Base-by-base conservation (phyloP, 352 stramenopile genomes). In the Lagenidium giganteum region DNA sequence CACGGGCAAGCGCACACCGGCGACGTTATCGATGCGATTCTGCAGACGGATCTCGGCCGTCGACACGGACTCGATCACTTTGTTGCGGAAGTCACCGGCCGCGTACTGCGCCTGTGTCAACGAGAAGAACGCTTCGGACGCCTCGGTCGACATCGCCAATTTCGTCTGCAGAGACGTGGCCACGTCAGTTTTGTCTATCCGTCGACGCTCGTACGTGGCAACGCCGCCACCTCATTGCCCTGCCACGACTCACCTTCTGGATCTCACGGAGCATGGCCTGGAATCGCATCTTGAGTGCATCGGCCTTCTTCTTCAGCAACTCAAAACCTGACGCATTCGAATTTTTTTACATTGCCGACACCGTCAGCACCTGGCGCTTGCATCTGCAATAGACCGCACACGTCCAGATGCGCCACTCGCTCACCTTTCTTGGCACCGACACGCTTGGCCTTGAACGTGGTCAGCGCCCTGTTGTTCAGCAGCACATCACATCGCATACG, bases 11-110 rank as follows among this genome's bases (percentile, higher is more conserved):
- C 98, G 99, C 5, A 99, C 96, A 57, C 97, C 97, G 5, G 96
- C 97, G 16, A 99, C 96, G 67, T 99, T 99, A 62, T 99, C 96
- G 35, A 98, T 98, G 57, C 93, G 94, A 42, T 97, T 97, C 53
- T 94, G 85, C 42, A 98, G 94, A 31, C 96, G 92, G 48, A 99
- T 86, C 50, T 95, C 83, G 23, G 96, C 96, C 8, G 86, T 95
- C 68, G 96, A 97, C 41, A 95, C 87, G 33, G 95, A 96, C 67
- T 98, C 95, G 40, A 96, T 92, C 26, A 99, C 92, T 50, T 98
- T 98, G 52, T 96, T 92, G 32, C 81, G 77, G 54, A 99, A 98
- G 71, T 99, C 96, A 6, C 96, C 96, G 8, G 95, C 96, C 16
- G 96, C 95, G 68, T 99, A 99, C 73, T 99, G 95, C 18, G 97